Base-by-base conservation (phyloP, 2,329 filamentous ascomycete species). In the Tolypocladium tundrense region DNA sequence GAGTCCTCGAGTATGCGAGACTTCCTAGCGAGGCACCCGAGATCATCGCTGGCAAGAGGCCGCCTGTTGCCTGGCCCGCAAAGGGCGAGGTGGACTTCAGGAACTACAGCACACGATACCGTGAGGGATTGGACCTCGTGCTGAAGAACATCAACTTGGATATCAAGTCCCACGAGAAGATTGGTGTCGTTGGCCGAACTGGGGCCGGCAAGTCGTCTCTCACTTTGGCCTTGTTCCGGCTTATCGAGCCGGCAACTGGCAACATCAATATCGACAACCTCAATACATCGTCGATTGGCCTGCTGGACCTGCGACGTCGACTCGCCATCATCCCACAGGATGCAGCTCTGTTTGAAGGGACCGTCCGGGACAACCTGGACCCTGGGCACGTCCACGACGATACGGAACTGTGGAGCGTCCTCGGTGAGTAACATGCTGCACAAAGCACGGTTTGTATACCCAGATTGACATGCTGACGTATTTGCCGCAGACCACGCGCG, bases 311-410 rank as follows among this genome's bases (percentile, higher is more conserved):
- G 57, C 86, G 94, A 57, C 84, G 92, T 57, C 87, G 94, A 59
- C 79, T 99, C 53, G 93, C 94, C 57, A 99, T 99, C 68, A 99
- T 99, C 64, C 94, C 95, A 5, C 94, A 99, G 71, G 95, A 99
- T 74, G 93, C 94, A 37, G 93, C 93, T 62, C 83, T 99, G 61
- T 99, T 99, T 67, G 91, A 96, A 73, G 92, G 92, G 55, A 92
- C 88, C 10, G 84, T 99, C 62, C 85, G 94, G 64, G 94, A 99
- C 73, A 99, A 99, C 69, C 82, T 97, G 43, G 94, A 99, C 70
- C 95, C 95, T 31, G 90, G 88, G 35, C 90, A 96, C 70, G 90
- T 95, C 57, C 92, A 96, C 69, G 93, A 97, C 73, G 95, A 99
- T 73, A 96, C 92, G 6, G 94, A 97, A 70, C 79, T 99, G 40